These are phyloP conservation scores for Eutypa lata DNA, from an alignment of 2,329 filamentous ascomycete species.

Conservation along the genomic window DNA sequence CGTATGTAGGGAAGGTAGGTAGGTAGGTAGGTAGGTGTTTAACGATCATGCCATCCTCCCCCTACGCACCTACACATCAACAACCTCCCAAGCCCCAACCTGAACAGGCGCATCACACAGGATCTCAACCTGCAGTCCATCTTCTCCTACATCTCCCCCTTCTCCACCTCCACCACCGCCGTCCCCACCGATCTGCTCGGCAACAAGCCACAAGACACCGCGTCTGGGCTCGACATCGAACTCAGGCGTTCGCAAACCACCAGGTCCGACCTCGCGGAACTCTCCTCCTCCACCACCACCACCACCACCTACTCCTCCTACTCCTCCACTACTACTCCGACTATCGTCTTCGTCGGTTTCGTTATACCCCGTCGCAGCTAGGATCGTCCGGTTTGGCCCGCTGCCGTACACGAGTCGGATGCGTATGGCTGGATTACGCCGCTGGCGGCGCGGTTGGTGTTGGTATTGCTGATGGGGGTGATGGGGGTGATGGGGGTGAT, in stretches of 20 bases:
- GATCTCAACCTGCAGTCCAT: conserved; percentile 51
- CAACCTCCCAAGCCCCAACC: conserved; percentile 40
- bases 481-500: background rate
- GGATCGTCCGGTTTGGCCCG: conserved; percentile 50
- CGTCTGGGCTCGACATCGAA: conserved; percentile 68
- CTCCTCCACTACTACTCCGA: conserved; percentile 43
- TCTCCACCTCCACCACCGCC: background rate
- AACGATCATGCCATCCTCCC: background rate
- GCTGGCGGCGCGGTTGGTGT: background rate
- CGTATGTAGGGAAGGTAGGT: too few relatives aligned
- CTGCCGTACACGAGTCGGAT: conserved; percentile 66
- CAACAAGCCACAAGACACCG: conserved; percentile 71
- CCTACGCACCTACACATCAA: conserved; percentile 11
- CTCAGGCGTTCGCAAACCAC: conserved; percentile 66
- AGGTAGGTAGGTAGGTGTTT: too few relatives aligned
- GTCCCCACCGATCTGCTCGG: conserved; percentile 66
- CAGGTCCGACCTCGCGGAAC: conserved; percentile 64
- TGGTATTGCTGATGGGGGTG: conserved; percentile 6
- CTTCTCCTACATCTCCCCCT: conserved; percentile 33
- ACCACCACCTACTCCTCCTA: too few relatives aligned
- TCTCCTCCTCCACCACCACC: conserved; percentile 47
- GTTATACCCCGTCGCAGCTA: conserved; percentile 54
- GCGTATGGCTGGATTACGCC: conserved; percentile 48
- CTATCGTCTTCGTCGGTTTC: conserved; percentile 49
- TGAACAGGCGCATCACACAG: conserved; percentile 47